Base-by-base conservation (phyloP, 169 alveolate genomes). In the Cryptosporidium meleagridis region DNA sequence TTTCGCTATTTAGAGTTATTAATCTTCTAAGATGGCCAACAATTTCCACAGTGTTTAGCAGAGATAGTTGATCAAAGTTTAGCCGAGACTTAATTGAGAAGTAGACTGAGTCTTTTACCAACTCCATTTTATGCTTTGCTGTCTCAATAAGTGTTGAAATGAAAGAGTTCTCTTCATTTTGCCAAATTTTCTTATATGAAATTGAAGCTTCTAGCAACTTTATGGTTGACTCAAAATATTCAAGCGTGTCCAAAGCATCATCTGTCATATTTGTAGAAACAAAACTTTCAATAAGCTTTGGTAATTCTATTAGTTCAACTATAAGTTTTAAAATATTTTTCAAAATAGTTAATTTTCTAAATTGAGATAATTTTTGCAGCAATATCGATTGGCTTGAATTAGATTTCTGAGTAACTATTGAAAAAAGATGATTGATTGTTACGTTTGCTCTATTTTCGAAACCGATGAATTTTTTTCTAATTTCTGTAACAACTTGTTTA, bases 1-100 rank as follows among this genome's bases (percentile, higher is more conserved):
- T 31, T 59, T 65, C 70, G 41, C 48, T 31, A 16, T 35, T 29
- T 1, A 65, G 14, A 10, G 33, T 35, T 14, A 80, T 65, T 41
- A 80, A 59, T 53, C 89, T 80, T 55, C 86, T 75, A 26, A 80
- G 67, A 18, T 80, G 80, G 14, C 89, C 89, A 35, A 80, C 41
- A 16, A 44, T 44, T n/a, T 80, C 75, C 5, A 80, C 29, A 3
- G 89, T 35, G n/a, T 31, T 59, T 41, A 80, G 29, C 6, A 80
- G 48, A 26, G 89, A 80, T 37, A 44, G 69, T 14, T 67, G 72
- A 45, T 44, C 65, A 45, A 48, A 44, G 44, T 62, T 65, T 62
- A 80, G 44, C 29, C 70, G 33, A 37, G 53, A 61, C 41, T 62
- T 80, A 10, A 65, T 31, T 33, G 68, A 23, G n/a, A n/a, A 41